Conservation (phyloP, 345 rosid species). For the Acer campestre region DNA sequence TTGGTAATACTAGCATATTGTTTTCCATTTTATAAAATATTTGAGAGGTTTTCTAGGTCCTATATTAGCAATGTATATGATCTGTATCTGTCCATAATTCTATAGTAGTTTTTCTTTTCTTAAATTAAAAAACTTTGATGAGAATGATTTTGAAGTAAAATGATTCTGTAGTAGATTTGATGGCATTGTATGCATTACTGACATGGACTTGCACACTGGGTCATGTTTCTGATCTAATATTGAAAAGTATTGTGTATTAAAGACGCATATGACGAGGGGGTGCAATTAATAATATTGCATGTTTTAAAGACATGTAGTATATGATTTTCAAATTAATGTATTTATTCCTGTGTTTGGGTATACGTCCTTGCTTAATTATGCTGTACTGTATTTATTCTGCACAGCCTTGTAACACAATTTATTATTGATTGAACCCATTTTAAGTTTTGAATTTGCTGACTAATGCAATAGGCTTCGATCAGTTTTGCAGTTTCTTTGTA, state of each 20-base stretch:
- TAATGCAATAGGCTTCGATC: not conserved
- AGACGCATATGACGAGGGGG: not conserved
- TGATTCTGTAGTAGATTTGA: not conserved
- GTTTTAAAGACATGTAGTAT: not conserved
- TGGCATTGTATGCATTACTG: not conserved
- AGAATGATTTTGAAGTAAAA: not conserved
- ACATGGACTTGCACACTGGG: not conserved
- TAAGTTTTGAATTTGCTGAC: not conserved
- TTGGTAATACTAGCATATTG: conserved; percentile 45
- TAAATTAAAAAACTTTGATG: not conserved
- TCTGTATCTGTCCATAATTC: not conserved
- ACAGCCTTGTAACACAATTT: not conserved
- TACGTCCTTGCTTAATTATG: not conserved
- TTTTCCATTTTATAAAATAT: conserved; percentile 1
- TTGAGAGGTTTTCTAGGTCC: conserved; percentile 1
- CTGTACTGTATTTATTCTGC: not conserved
- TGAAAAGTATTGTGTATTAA: not conserved
- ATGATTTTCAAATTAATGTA: not conserved
- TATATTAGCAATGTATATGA: not conserved
- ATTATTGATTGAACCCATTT: not conserved
- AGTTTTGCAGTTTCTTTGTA: not conserved
- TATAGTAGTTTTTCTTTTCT: not conserved
- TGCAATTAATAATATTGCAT: not conserved
- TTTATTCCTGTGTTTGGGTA: not conserved
- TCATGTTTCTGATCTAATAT: not conserved